phyloP scores from a whole-genome alignment of 2,329 filamentous ascomycete genomes.

The Leptographium procerum region DNA sequence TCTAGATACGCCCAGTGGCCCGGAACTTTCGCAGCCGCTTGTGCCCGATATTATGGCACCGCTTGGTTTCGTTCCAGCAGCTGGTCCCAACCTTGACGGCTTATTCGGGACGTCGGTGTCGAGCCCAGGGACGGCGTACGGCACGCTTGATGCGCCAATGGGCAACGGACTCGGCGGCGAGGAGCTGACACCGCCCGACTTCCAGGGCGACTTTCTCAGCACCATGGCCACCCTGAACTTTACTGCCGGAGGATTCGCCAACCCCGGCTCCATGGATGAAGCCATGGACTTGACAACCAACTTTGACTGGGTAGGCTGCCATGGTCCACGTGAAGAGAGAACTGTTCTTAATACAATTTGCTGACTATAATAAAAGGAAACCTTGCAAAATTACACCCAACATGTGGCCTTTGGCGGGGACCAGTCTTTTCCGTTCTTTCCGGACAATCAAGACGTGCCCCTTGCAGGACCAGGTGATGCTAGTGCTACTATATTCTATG shows the following conservation, averaged over 20 bases:
- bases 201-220: slow-evolving; percentile 20
- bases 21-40: slow-evolving; percentile 21
- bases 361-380: slow-evolving; percentile 27
- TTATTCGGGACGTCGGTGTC: slow-evolving; percentile 20
- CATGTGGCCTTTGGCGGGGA: slow-evolving; percentile 41
- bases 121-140: slow-evolving; percentile 28
- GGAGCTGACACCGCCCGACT: slow-evolving; percentile 22
- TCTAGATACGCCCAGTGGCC: slow-evolving; percentile 8
- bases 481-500: neutral
- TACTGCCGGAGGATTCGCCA: slow-evolving; percentile 30
- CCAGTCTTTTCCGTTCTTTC: slow-evolving; percentile 40
- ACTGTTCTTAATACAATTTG: no score
- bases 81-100: slow-evolving; percentile 20
- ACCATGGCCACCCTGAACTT: slow-evolving; percentile 25
- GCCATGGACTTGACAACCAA: slow-evolving; percentile 36
- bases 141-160: slow-evolving; percentile 30
- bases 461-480: neutral
- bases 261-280: slow-evolving; percentile 9
- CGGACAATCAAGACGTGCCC: slow-evolving; percentile 1
- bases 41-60: slow-evolving; percentile 28
- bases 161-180: slow-evolving; percentile 15
- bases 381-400: slow-evolving; percentile 47
- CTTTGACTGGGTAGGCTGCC: slow-evolving; percentile 45
- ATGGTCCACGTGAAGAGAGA: neutral
- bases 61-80: slow-evolving; percentile 30